Evolutionary conservation across 164 flowering plant genomes (phyloP), one percentile per base, ranked within the genome.

Genomic region (Buxus sempervirens): DNA sequence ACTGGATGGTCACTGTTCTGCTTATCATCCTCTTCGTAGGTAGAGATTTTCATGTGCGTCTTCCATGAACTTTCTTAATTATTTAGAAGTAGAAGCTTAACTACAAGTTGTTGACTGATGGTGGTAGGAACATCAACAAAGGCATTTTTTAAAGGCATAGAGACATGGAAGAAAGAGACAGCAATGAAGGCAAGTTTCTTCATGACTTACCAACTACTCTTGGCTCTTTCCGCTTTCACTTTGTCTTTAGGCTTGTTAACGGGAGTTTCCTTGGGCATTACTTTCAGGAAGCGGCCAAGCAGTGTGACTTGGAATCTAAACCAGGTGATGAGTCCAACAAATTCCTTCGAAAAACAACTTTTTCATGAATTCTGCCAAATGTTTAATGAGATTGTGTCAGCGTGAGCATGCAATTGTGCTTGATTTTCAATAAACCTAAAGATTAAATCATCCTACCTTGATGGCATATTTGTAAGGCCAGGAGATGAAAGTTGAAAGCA

Each of bases 91-190:
- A 27, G 42, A 59, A 22, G 28, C 42, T 61, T n/a, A 62, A n/a
- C 23, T 9, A 22, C 67, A 54, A 19, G 62, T 38, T 57, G 28
- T 51, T 49, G 23, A 26, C 7, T 28, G 32, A 32, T 68, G 73
- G 54, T 72, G 54, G 28, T 65, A 85, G 93, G 77, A 58, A 86
- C 93, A 67, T 88, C 93, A 25, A 80, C 85, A 4, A 88, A 81
- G 63, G 90, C 93, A 61, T 73, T 88, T 41, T 58, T 83, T 57
- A 86, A 82, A 73, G 90, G 93, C 56, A 60, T 88, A 62, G 89
- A 86, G 21, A 85, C 90, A 72, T 88, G 90, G 93, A 88, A 85
- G 77, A 85, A 88, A 73, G 93, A 88, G 77, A 78, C 90, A 21
- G 60, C 72, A 41, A 82, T 88, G 88, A 82, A 74, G 86, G 87